Base-by-base conservation (phyloP, 768 basidiomycete species). In the Dictyophora rubrovolvata region DNA sequence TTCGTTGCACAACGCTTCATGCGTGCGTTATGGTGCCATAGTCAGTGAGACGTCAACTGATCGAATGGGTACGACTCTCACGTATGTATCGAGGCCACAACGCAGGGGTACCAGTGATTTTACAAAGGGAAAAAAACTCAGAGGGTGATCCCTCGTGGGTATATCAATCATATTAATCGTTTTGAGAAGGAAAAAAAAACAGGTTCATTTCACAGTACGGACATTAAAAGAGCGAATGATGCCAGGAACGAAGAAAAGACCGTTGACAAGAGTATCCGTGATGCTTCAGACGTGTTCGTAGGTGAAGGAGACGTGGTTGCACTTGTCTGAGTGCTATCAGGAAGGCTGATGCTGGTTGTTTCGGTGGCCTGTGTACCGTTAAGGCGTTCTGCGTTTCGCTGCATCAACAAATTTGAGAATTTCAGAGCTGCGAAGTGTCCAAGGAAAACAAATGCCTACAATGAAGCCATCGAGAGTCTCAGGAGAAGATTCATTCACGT, bases 381-480 rank as follows among this genome's bases (percentile, higher is more conserved):
- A 61, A 85, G 68, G 17, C 81, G 76, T 47, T 74, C 64, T 16
- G 82, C 81, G 62, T 83, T 84, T 53, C 81, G 75, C 82, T 84
- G 55, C n/a, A 62, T 54, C 1, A 6, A 20, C 3, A 52, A 50
- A 42, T 50, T 5, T 5, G 53, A 35, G 35, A 60, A 17, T 57
- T 53, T 22, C 16, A 57, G 47, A 48, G 20, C 5, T 6, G 23
- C 54, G 50, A 34, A 18, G 56, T 52, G 18, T 23, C 50, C 54
- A n/a, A 59, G 35, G 35, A 16, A 23, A 48, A 53, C 55, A 54
- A 33, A n/a, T 11, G 68, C 74, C 50, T 63, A 78, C 79, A 66
- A 69, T 67, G 64, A 83, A 82, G 20, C 71, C 75, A 22, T 65
- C 71, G 21, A 74, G 61, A 37, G 72, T 73, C 66, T 68, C 68